Evolutionary conservation across 768 basidiomycete species (phyloP), one percentile per base, ranked within the genome.

Genomic region (Tulasnella sp.): DNA sequence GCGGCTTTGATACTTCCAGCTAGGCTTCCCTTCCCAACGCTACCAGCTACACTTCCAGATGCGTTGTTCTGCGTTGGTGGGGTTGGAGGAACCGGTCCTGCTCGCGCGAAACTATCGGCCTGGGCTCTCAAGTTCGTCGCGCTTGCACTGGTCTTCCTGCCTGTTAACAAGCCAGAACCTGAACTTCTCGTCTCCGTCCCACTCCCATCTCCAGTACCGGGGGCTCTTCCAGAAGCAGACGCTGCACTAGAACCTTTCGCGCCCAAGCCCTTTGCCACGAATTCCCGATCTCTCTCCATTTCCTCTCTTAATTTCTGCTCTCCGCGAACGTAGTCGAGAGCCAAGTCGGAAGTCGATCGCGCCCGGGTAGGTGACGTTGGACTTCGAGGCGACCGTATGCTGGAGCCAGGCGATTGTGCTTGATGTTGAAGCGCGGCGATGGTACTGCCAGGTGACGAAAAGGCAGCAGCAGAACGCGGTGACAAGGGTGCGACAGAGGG

Each of bases 321-420:
- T 34, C 76, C 76, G 34, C 76, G 64, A n/a, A 25, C 75, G 39
- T 25, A 42, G 29, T 75, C 77, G 39, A 40, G 29, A 6, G 69
- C 45, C 67, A 78, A 49, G 75, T 78, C 77, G 40, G 49, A 70
- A 29, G 77, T 75, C 11, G 74, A 75, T 22, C 77, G 75, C 8
- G 77, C 74, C 25, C 77, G 39, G 14, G 31, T 68, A 3, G 76
- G 76, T 19, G 76, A 73, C 11, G 72, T 73, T 31, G 72, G 75
- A 58, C 36, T 74, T 54, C 52, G 42, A 38, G 73, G 73, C 5
- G 52, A 74, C 54, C 31, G 49, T 45, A 54, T 34, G 54, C 36
- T 74, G 31, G 49, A 58, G 52, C 73, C 42, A 74, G 52, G 39
- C 17, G 49, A 58, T 58, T 74, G 42, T 5, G 49, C n/a, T 15